Percentiles rank a stretch among this genome's conserved stretches.
phyloP scores from a whole-genome alignment of 73 alveolate species.

The Loxodes magnus region DNA sequence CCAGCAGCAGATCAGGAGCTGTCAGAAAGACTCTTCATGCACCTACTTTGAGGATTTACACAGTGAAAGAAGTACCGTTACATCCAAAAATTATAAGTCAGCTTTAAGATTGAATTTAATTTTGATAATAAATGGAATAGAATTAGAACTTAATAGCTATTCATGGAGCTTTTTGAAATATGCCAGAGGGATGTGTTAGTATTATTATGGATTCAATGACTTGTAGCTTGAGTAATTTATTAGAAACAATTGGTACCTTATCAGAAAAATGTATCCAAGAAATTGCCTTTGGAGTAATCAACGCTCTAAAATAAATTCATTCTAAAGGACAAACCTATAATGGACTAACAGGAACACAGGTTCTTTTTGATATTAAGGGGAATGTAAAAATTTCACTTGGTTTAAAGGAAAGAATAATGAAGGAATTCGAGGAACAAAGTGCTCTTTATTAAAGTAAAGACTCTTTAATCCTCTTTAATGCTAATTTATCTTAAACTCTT shows the following conservation, averaged over 20 bases:
- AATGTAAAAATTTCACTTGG: too few relatives aligned
- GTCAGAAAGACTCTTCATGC: constrained; percentile 68
- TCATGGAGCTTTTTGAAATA: constrained; percentile 45
- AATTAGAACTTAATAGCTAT: constrained; percentile 21
- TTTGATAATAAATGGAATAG: constrained; percentile 34
- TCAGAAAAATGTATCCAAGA: too few relatives aligned
- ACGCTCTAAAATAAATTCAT: too few relatives aligned
- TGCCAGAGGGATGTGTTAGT: constrained; percentile 63
- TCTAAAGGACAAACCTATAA: too few relatives aligned
- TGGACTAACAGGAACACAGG: too few relatives aligned
- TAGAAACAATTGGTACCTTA: constrained; percentile 22
- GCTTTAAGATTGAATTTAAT: constrained; percentile 47
- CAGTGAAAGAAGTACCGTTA: constrained; percentile 55
- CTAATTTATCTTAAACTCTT: too few relatives aligned
- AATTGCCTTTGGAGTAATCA: too few relatives aligned
- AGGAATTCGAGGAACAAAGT: too few relatives aligned
- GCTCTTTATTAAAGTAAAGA: too few relatives aligned
- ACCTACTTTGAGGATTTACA: constrained; percentile 43
- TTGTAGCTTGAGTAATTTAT: constrained; percentile 16
- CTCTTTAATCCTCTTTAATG: too few relatives aligned
- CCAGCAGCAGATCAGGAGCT: constrained; percentile 28
- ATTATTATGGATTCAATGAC: constrained; percentile 32
- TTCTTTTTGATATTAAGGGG: too few relatives aligned
- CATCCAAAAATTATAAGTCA: constrained; percentile 33
- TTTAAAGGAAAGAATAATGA: too few relatives aligned